A percentile compares a stretch with the other conserved stretches of the same genome.
These are phyloP conservation scores for Peronospora farinosa DNA, from an alignment of 352 stramenopile genomes.

Conservation along the genomic window DNA sequence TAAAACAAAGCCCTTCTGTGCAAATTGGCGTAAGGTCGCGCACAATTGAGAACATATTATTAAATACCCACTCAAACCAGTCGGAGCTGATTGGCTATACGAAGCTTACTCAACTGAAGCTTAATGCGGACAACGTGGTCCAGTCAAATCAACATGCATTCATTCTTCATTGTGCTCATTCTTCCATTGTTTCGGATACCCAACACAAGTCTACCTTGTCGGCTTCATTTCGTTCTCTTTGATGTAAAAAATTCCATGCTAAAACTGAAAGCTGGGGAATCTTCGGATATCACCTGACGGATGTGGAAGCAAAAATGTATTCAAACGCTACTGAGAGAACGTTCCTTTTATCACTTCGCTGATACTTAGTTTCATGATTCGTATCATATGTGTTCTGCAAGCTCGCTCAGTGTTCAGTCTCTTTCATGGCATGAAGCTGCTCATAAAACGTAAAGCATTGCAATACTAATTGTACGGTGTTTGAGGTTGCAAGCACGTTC, in stretches of 20 bases:
- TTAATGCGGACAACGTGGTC: conserved; percentile 7
- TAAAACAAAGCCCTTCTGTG: too few relatives aligned
- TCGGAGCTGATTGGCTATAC: conserved; percentile 13
- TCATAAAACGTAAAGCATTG: conserved; percentile 48
- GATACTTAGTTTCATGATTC: background rate
- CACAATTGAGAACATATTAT: too few relatives aligned
- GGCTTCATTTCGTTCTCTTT: conserved; percentile 32
- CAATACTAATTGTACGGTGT: conserved; percentile 49
- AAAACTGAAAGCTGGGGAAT: conserved; percentile 52
- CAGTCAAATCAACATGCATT: conserved; percentile 15
- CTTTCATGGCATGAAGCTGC: conserved; percentile 35
- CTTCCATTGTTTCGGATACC: background rate
- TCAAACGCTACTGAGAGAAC: conserved; percentile 77
- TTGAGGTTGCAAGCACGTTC: conserved; percentile 67
- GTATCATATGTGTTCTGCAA: conserved; percentile 29
- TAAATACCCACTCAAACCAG: too few relatives aligned
- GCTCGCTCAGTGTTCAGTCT: conserved; percentile 57
- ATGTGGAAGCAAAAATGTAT: conserved; percentile 70
- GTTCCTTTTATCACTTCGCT: conserved; percentile 4
- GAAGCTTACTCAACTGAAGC: conserved; percentile 4
- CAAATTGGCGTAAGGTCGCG: too few relatives aligned
- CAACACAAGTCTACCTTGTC: background rate
- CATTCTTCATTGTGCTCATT: conserved; percentile 4
- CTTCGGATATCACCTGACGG: conserved; percentile 18
- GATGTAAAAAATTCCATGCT: conserved; percentile 79